Base-by-base conservation (phyloP, 176 grass and related monocot species). In the Aegilops umbellulata region DNA sequence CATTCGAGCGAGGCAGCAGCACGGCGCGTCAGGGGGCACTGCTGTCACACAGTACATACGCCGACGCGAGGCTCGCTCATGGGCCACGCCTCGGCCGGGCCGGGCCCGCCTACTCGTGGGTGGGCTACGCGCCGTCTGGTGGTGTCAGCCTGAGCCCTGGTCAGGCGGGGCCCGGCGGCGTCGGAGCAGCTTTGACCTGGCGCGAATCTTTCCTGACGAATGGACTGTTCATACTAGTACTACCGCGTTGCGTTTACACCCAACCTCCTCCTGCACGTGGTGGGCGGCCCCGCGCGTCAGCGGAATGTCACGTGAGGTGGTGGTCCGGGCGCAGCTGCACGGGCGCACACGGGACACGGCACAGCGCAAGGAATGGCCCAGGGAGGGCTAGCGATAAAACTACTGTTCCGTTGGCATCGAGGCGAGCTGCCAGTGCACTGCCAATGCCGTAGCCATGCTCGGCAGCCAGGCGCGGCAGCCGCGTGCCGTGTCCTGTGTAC, bases 151-250 rank as follows among this genome's bases (percentile, higher is more conserved):
- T 4, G 4, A n/a, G 4, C 85, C 70, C 61, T 51, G 61, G n/a
- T 1, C 2, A 5, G 6, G 36, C 17, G 68, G 67, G 76, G 3
- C 76, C 76, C 67, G 9, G 0, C 1, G 24, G 51, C 64, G 55
- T 80, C 61, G 36, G 77, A 17, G 35, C 31, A 47, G 81, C 76
- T 81, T 88, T 87, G 89, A 84, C 81, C 76, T 69, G 81, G 49
- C 47, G 69, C 85, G 69, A 84, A 85, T 88, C 81, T 62, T 63
- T 83, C 10, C 69, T 69, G 60, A 61, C 58, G 35, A 53, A 46
- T 46, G 0, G 67, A 8, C 25, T 5, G 65, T 55, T 68, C 62
- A 31, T 41, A 7, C 41, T 29, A 29, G 29, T 29, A n/a, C n/a
- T n/a, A n/a, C n/a, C n/a, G n/a, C n/a, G n/a, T n/a, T n/a, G n/a